A percentile compares a stretch with the other conserved stretches of the same genome.
Conservation (phyloP, 139 green algal species). For the Volvox africanus region DNA sequence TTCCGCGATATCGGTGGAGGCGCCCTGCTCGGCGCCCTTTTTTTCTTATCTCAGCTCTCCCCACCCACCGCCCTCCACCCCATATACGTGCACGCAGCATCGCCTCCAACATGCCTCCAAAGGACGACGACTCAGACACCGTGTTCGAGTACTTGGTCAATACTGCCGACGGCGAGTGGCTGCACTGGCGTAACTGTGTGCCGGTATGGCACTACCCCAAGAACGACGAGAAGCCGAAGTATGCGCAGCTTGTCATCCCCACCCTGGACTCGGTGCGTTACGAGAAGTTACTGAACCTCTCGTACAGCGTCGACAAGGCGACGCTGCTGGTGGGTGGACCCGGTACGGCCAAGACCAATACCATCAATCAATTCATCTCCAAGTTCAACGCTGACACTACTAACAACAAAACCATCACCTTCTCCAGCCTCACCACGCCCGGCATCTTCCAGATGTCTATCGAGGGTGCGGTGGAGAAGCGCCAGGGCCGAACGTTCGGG, state of each 20-base stretch:
- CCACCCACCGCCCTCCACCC: background rate
- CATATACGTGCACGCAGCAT: slow-evolving; percentile 16
- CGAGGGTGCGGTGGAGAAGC: slow-evolving; percentile 92
- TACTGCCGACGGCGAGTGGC: slow-evolving; percentile 77
- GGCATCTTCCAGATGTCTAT: slow-evolving; percentile 91
- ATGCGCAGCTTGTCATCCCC: slow-evolving; percentile 91
- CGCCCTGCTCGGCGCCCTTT: background rate
- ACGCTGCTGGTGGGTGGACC: slow-evolving; percentile 89
- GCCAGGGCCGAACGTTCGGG: slow-evolving; percentile 93
- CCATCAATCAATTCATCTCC: slow-evolving; percentile 88
- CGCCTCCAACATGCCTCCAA: slow-evolving; percentile 58
- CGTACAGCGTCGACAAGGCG: slow-evolving; percentile 76
- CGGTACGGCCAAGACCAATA: slow-evolving; percentile 94
- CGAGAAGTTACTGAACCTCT: slow-evolving; percentile 86
- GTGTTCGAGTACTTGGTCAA: slow-evolving; percentile 92
- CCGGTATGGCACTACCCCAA: slow-evolving; percentile 88
- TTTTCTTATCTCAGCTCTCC: background rate
- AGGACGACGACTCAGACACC: slow-evolving; percentile 73
- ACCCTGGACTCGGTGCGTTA: slow-evolving; percentile 91
- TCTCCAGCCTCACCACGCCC: slow-evolving; percentile 93
- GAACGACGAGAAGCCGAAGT: slow-evolving; percentile 87
- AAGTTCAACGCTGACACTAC: slow-evolving; percentile 80
- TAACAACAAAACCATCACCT: slow-evolving; percentile 91
- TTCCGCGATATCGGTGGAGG: no score
- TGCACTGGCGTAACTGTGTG: slow-evolving; percentile 86